phyloP scores from a whole-genome alignment of 441 rosid genomes.

The Theobroma grandiflorum region DNA sequence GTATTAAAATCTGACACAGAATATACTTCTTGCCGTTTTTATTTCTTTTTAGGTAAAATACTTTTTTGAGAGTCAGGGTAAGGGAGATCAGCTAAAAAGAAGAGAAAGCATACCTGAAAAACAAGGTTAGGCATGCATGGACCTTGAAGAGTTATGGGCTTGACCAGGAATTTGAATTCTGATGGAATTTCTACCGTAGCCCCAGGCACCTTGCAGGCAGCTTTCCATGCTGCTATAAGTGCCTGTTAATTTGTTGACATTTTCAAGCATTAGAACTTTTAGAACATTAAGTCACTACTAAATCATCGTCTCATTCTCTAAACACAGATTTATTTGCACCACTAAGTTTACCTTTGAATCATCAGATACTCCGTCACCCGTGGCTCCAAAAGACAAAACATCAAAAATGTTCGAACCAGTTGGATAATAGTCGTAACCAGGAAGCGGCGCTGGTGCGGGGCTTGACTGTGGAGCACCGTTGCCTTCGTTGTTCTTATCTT shows the following conservation, averaged over 20 bases:
- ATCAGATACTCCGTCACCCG: conserved; percentile 60
- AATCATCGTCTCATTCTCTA: not conserved
- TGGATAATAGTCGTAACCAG: conserved; percentile 28
- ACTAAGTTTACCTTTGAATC: conserved; percentile 51
- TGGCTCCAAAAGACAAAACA: conserved; percentile 61
- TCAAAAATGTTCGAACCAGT: conserved; percentile 37
- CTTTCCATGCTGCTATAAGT: conserved; percentile 61
- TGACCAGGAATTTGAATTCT: conserved; percentile 50
- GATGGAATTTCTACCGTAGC: conserved; percentile 57
- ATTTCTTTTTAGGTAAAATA: conserved; percentile 14
- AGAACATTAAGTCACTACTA: not conserved
- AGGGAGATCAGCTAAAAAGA: conserved; percentile 24
- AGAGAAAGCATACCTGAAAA: conserved; percentile 50
- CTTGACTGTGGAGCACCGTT: conserved; percentile 27
- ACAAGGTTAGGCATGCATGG: conserved; percentile 66
- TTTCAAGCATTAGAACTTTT: not conserved
- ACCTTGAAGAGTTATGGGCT: conserved; percentile 66
- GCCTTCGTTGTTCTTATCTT: conserved; percentile 31
- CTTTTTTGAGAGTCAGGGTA: not conserved
- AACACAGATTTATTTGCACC: not conserved
- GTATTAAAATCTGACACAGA: conserved; percentile 22
- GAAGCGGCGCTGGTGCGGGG: conserved; percentile 46
- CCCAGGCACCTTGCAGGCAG: conserved; percentile 57
- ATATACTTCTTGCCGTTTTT: conserved; percentile 20
- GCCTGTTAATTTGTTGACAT: conserved; percentile 42